Evolutionary conservation across 495 filamentous ascomycete genomes (phyloP), one percentile per base, ranked within the genome.

Genomic region (Neurospora intermedia): DNA sequence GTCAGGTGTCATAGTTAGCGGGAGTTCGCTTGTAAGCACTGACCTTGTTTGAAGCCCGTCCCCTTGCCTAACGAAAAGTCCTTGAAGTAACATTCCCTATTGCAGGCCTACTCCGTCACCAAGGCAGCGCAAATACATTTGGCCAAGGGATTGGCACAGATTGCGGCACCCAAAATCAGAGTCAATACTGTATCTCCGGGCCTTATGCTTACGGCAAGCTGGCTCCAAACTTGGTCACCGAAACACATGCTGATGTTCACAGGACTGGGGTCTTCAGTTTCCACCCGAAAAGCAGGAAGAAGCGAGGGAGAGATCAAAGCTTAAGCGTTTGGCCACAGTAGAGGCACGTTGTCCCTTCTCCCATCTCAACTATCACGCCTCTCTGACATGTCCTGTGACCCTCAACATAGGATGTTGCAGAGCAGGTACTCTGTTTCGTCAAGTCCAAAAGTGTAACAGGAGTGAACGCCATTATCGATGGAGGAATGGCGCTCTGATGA

Each of bases 101-200:
- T n/a, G 72, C 46, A 83, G 83, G 78, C 82, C 23, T 88, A 87
- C 74, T 76, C 84, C 15, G 85, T 87, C 4, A 87, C 85, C 31
- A 89, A 89, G 70, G 87, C 87, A 3, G 87, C 87, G 8, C 86
- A 88, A 70, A 85, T 89, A 15, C 88, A 89, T 76, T 77, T 89
- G 0, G 78, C 80, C 43, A 89, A 88, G 75, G 80, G 79, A 20
- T 75, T 88, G 42, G 86, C 87, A 3, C 76, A 82, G 8, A 86
- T 87, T 71, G 81, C 84, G 1, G 82, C 83, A 6, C 86, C 87
- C 20, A 84, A 82, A 72, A 84, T 89, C 7, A 76, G 87, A 43
- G 87, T 88, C 15, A 89, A 89, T 73, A 82, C 78, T 69, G 84
- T 88, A 2, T 84, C 84, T 16, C 87, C 87, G 0, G 87, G 87